These are phyloP conservation scores for Thalassiosira hispida DNA, from an alignment of 352 stramenopile species.

Conservation along the genomic window DNA sequence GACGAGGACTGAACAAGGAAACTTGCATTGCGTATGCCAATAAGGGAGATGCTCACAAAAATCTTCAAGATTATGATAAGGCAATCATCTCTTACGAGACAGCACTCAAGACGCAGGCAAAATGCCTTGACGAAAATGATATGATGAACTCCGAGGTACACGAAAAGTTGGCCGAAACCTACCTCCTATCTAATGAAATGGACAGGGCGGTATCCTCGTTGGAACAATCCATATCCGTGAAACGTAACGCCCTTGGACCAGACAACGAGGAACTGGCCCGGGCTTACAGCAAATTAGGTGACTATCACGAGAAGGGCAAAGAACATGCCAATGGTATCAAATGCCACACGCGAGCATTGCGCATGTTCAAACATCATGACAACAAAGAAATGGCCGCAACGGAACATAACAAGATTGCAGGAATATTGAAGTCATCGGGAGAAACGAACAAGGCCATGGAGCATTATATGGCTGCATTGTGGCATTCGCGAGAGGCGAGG, in stretches of 20 bases:
- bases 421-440: slow-evolving; percentile 44
- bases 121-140: slow-evolving; percentile 28
- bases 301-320: slow-evolving; percentile 27
- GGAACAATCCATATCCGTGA: slow-evolving; percentile 34
- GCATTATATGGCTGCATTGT: slow-evolving; percentile 57
- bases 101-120: slow-evolving; percentile 38
- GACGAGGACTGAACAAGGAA: slow-evolving; percentile 50
- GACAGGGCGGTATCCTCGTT: slow-evolving; percentile 37
- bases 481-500: slow-evolving; percentile 50
- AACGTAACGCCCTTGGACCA: slow-evolving; percentile 26
- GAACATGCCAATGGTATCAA: slow-evolving; percentile 33
- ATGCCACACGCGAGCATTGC: slow-evolving; percentile 49
- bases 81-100: slow-evolving; percentile 41
- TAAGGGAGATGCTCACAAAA: slow-evolving; percentile 50
- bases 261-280: slow-evolving; percentile 43
- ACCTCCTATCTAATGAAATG: slow-evolving; percentile 30
- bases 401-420: slow-evolving; percentile 59
- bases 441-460: slow-evolving; percentile 51
- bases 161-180: slow-evolving; percentile 45
- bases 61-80: slow-evolving; percentile 26
- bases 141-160: slow-evolving; percentile 40
- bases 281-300: slow-evolving; percentile 45
- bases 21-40: slow-evolving; percentile 47
- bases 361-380: slow-evolving; percentile 59
- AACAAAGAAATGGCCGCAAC: slow-evolving; percentile 51